Evolutionary conservation across 345 rosid genomes (phyloP).

Genomic region (Eucalyptus cladocalyx): DNA sequence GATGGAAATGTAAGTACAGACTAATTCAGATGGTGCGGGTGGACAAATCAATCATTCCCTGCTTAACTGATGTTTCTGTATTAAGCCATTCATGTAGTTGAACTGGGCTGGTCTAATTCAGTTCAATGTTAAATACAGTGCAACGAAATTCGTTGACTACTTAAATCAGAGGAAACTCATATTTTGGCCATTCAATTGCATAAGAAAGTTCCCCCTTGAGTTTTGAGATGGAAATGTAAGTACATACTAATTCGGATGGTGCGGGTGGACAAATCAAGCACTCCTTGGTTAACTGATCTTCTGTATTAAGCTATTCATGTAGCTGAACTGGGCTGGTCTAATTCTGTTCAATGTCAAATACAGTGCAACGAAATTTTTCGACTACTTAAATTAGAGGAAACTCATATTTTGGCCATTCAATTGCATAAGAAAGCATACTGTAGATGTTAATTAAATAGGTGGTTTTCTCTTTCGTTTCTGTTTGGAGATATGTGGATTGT

Average conservation of each 20-base stretch:
- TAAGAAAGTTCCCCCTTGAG: too few species aligned
- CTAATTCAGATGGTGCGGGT: background rate
- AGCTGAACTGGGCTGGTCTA: too few species aligned
- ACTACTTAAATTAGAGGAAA: background rate
- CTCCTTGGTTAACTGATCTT: too few species aligned
- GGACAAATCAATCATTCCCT: background rate
- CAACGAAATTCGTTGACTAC: background rate
- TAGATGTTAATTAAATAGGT: background rate
- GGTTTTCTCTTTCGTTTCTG: background rate
- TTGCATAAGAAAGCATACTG: background rate
- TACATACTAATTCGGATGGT: too few species aligned
- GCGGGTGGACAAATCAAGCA: too few species aligned
- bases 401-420: background rate
- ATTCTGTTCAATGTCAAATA: too few species aligned
- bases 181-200: too few species aligned
- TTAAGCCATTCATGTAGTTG: background rate
- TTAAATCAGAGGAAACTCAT: too few species aligned
- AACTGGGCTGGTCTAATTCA: background rate
- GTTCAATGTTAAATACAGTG: background rate
- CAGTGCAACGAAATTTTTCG: too few species aligned
- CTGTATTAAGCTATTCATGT: too few species aligned
- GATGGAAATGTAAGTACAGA: background rate
- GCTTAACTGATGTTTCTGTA: background rate
- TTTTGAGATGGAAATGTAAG: too few species aligned
- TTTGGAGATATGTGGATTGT: background rate